Conservation (phyloP, 2,329 filamentous ascomycete genomes). For the Fusarium newnesense region DNA sequence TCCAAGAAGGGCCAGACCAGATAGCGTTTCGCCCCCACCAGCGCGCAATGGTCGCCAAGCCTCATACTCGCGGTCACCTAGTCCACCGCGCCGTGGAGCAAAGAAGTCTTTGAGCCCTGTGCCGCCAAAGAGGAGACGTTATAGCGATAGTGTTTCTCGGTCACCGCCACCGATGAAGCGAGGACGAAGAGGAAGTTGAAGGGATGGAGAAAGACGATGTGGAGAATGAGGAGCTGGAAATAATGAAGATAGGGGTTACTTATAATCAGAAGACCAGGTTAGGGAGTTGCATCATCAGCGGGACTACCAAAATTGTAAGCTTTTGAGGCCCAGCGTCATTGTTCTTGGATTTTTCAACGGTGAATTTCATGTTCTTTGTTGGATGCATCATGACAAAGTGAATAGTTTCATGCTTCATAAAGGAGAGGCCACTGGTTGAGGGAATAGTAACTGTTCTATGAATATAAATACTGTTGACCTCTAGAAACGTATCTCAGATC, state of each 20-base stretch:
- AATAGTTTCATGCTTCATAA: not conserved
- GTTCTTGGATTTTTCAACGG: not conserved
- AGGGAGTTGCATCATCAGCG: conserved; percentile 38
- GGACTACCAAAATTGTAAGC: conserved; percentile 38
- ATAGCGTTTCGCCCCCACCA: conserved; percentile 32
- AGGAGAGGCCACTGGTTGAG: not conserved
- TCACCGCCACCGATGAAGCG: conserved; percentile 49
- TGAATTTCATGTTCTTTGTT: not conserved
- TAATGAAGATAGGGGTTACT: conserved; percentile 17
- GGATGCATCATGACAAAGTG: not conserved
- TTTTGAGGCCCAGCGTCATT: conserved; percentile 20
- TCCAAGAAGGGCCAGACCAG: conserved; percentile 35
- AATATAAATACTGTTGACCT: not conserved
- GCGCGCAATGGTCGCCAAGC: conserved; percentile 37
- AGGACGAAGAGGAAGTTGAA: conserved; percentile 44
- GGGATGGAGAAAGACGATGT: not conserved
- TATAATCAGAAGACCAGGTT: conserved; percentile 29
- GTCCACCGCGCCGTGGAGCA: conserved; percentile 31
- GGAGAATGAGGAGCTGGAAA: conserved; percentile 1
- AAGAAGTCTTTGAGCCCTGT: conserved; percentile 41
- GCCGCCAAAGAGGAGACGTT: conserved; percentile 45
- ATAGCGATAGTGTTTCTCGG: conserved; percentile 47
- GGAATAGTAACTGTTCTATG: not conserved
- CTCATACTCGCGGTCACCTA: conserved; percentile 42
- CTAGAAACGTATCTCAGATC: not conserved